Evolutionary conservation across 495 filamentous ascomycete genomes (phyloP).

Genomic region (Penicillium dipodomyicola): DNA sequence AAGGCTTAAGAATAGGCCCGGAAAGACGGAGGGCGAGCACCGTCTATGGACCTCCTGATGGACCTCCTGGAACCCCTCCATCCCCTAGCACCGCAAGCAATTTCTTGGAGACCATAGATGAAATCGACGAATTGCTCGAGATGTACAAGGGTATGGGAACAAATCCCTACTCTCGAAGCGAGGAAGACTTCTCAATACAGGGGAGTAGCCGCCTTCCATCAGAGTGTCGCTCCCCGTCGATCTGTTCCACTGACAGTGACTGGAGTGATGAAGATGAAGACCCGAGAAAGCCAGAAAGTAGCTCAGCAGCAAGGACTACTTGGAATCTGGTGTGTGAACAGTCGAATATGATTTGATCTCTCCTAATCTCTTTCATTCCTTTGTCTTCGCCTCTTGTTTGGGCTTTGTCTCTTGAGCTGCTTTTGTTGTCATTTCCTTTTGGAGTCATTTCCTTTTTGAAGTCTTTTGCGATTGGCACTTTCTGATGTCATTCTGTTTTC

Average conservation of each 20-base stretch:
- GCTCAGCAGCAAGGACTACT: constrained; percentile 9
- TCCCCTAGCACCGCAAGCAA: not conserved
- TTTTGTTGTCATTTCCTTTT: not conserved
- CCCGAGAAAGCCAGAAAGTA: not conserved
- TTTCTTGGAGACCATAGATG: not conserved
- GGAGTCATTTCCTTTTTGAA: not conserved
- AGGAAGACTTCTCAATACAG: not conserved
- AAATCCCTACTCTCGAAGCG: not conserved
- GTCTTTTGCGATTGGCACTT: not conserved
- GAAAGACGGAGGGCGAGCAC: not conserved
- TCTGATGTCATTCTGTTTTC: not conserved
- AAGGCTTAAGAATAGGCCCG: not conserved
- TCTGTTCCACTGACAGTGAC: constrained; percentile 9
- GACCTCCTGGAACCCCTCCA: not conserved
- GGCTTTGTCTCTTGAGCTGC: not conserved
- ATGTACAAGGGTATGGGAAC: constrained; percentile 11
- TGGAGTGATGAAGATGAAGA: constrained; percentile 16
- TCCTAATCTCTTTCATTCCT: not conserved
- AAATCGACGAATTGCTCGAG: constrained; percentile 8
- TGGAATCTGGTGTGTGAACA: constrained; percentile 18
- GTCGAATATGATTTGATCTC: constrained; percentile 15
- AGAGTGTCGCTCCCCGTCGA: not conserved
- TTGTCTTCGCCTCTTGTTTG: not conserved
- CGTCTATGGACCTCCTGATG: not conserved
- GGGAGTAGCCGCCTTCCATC: not conserved